Evolutionary conservation across 2,329 filamentous ascomycete species (phyloP).

Genomic region (Cercospora berteroae): DNA sequence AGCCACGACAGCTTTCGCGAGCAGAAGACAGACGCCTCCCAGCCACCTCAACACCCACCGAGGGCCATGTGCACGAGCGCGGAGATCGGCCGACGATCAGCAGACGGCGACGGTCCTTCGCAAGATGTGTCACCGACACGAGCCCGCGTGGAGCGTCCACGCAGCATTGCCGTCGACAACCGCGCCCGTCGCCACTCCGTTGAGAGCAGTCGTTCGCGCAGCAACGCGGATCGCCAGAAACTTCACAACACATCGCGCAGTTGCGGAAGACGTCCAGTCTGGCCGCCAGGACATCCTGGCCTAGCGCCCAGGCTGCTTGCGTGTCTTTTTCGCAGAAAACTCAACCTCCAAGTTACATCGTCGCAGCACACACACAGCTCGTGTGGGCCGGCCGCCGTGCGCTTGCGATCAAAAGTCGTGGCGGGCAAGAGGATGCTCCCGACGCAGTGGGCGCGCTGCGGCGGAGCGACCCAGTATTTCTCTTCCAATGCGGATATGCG

Average conservation of each 20-base stretch:
- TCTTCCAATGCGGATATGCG: not conserved
- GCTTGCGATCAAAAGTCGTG: conserved; percentile 6
- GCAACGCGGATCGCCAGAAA: not conserved
- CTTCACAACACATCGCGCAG: not conserved
- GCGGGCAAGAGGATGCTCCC: not conserved
- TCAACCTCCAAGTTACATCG: not conserved
- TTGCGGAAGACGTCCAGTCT: not conserved
- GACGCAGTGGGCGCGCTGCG: not conserved
- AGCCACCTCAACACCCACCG: not conserved
- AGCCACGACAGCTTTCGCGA: conserved; percentile 2
- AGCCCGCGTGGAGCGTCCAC: not conserved
- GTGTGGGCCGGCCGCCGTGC: not conserved
- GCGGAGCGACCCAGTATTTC: not conserved
- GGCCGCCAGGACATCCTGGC: conserved; percentile 1
- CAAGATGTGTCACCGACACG: not conserved
- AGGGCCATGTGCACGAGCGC: not conserved
- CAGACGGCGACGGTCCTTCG: not conserved
- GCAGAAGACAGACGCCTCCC: conserved; percentile 4
- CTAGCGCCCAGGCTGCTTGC: conserved; percentile 16
- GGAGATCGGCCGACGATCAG: not conserved
- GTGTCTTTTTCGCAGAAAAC: conserved; percentile 10
- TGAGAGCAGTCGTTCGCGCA: not conserved
- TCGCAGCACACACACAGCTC: not conserved
- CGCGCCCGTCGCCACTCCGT: conserved; percentile 1
- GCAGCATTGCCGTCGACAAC: not conserved